Evolutionary conservation across 2,329 filamentous ascomycete genomes (phyloP).

Genomic region (Trichoderma pleuroti): DNA sequence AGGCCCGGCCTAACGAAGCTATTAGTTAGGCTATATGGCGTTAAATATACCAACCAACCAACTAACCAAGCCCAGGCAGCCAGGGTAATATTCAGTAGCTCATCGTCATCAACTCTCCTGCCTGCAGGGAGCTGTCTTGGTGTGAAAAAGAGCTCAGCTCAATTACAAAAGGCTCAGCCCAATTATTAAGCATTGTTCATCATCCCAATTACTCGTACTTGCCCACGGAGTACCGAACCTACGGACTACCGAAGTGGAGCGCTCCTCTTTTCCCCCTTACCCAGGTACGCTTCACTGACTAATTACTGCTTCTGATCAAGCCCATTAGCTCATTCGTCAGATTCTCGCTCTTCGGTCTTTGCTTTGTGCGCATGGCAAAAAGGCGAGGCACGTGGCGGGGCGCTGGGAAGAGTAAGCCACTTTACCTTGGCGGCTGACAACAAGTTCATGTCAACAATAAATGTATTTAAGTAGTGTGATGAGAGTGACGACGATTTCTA

Average conservation of each 20-base stretch:
- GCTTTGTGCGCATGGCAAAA: neutral
- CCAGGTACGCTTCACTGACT: neutral
- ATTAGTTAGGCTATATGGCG: too few species aligned
- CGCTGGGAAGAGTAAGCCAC: neutral
- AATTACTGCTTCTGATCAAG: neutral
- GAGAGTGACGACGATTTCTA: neutral
- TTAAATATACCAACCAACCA: too few species aligned
- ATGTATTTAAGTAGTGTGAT: neutral
- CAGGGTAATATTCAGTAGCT: neutral
- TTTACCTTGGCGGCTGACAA: neutral
- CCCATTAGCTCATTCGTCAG: neutral
- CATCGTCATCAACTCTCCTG: neutral
- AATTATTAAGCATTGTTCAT: neutral
- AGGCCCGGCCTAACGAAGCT: too few species aligned
- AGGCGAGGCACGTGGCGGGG: neutral
- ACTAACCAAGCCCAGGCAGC: too few species aligned
- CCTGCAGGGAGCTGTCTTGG: neutral
- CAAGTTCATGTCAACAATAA: too few species aligned
- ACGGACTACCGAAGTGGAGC: neutral
- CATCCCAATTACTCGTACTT: neutral
- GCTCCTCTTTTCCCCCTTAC: neutral
- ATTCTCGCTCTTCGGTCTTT: neutral
- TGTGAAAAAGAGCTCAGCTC: neutral
- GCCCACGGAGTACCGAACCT: neutral
- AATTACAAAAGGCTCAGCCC: neutral